phyloP scores from a whole-genome alignment of 2,329 filamentous ascomycete genomes.

The Fusarium succisae region DNA sequence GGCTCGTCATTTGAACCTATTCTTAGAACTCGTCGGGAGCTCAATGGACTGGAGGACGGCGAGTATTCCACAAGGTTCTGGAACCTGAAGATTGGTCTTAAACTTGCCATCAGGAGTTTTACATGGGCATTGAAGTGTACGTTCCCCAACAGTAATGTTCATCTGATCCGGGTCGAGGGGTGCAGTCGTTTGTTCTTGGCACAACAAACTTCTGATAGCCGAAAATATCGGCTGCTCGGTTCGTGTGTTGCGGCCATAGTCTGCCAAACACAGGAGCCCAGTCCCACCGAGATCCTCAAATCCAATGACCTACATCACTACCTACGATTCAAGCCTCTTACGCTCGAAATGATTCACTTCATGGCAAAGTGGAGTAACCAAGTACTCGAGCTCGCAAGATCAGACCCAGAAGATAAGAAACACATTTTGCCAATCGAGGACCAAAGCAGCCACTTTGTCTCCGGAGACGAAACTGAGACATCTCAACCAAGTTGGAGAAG shows the following conservation, averaged over 20 bases:
- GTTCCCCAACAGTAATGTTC: rapidly evolving
- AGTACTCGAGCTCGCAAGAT: rapidly evolving
- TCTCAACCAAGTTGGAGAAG: background rate
- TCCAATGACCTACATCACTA: rapidly evolving
- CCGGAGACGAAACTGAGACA: rapidly evolving
- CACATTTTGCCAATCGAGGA: rapidly evolving
- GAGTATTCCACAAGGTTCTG: background rate
- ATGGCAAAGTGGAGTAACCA: rapidly evolving
- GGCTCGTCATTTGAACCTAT: rapidly evolving
- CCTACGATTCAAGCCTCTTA: background rate
- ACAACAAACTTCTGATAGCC: rapidly evolving
- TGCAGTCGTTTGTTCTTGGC: background rate
- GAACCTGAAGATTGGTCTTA: rapidly evolving
- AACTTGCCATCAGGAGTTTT: background rate
- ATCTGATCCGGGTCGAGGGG: background rate
- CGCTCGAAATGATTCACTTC: rapidly evolving
- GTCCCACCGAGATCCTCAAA: rapidly evolving
- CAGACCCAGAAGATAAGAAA: rapidly evolving
- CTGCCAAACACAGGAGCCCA: rapidly evolving
- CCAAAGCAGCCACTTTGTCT: rapidly evolving
- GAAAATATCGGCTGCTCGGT: rapidly evolving
- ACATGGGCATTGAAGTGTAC: no score
- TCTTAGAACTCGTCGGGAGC: rapidly evolving
- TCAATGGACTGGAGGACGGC: rapidly evolving
- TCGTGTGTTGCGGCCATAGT: background rate